Evolutionary conservation across 2,329 filamentous ascomycete genomes (phyloP), one percentile per base, ranked within the genome.

Genomic region (Scolecobasidium constrictum): DNA sequence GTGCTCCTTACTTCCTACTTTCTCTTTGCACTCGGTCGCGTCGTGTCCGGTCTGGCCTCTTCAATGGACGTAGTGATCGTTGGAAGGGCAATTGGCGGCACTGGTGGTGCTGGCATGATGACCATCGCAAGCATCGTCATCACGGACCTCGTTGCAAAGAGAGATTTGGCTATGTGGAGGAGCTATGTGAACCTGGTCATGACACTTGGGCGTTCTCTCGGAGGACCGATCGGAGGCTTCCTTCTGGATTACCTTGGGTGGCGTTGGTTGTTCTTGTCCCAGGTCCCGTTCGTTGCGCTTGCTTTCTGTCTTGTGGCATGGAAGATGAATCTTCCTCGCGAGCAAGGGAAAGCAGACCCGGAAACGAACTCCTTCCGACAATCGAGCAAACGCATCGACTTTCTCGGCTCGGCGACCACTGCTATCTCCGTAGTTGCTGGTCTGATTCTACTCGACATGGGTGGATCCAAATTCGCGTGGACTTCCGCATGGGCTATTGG

Each of bases 311-410:
- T n/a, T n/a, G n/a, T n/a, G n/a, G n/a, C n/a, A n/a, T n/a, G n/a
- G n/a, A n/a, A n/a, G n/a, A n/a, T n/a, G n/a, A n/a, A n/a, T n/a
- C n/a, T n/a, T n/a, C n/a, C n/a, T n/a, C n/a, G n/a, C n/a, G n/a
- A n/a, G n/a, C n/a, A n/a, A n/a, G n/a, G n/a, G n/a, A n/a, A n/a
- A n/a, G n/a, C n/a, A n/a, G n/a, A n/a, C n/a, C n/a, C n/a, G n/a
- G n/a, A n/a, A n/a, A n/a, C n/a, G n/a, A n/a, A n/a, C n/a, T n/a
- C n/a, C n/a, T n/a, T n/a, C n/a, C n/a, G n/a, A n/a, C n/a, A n/a
- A n/a, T n/a, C n/a, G n/a, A n/a, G n/a, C n/a, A n/a, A n/a, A n/a
- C 65, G 76, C 1, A 67, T 82, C 39, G 78, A 82, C 55, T 76
- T 81, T 47, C 44, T 70, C 0, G 78, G 78, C 0, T 69, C 74